These are phyloP conservation scores for Dothistroma pini DNA, from an alignment of 2,329 filamentous ascomycete species.

Conservation along the genomic window DNA sequence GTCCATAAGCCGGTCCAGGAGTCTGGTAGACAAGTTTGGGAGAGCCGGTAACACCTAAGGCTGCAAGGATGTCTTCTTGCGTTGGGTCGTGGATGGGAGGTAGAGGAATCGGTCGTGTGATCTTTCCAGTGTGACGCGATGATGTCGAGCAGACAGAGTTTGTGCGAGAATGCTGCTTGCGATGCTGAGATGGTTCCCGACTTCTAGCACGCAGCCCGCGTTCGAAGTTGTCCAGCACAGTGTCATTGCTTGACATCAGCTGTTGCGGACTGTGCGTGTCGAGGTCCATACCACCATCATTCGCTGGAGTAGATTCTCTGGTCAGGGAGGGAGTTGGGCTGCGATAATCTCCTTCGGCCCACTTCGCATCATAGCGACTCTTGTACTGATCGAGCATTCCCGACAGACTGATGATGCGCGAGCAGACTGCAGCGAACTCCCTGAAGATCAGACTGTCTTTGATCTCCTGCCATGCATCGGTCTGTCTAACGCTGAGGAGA, in stretches of 20 bases:
- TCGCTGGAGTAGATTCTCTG: slow-evolving; percentile 17
- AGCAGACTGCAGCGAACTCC: slow-evolving; percentile 42
- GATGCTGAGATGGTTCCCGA: slow-evolving; percentile 5
- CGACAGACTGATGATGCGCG: slow-evolving; percentile 41
- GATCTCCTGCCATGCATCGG: slow-evolving; percentile 48
- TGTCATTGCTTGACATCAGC: slow-evolving; percentile 5
- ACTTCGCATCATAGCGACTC: slow-evolving; percentile 22
- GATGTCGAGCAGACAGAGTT: slow-evolving; percentile 20
- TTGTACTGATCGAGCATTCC: slow-evolving; percentile 33
- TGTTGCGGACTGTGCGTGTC: slow-evolving; percentile 14
- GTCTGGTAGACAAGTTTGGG: slow-evolving; percentile 38
- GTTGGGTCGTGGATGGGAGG: slow-evolving; percentile 27
- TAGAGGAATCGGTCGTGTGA: slow-evolving; percentile 26
- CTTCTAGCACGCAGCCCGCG: slow-evolving; percentile 9
- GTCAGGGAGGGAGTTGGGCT: slow-evolving; percentile 20
- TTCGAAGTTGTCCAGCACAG: slow-evolving; percentile 11
- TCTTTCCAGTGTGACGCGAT: slow-evolving; percentile 23
- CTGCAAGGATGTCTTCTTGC: slow-evolving; percentile 37
- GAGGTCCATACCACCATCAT: slow-evolving; percentile 2
- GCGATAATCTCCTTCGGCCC: slow-evolving; percentile 15
- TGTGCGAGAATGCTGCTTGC: slow-evolving; percentile 25
- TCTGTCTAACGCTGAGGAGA: slow-evolving; percentile 47
- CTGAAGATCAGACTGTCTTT: slow-evolving; percentile 50
- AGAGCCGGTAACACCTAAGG: slow-evolving; percentile 37
- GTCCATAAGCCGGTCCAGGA: slow-evolving; percentile 36